Conservation (phyloP, 2,329 filamentous ascomycete species). For the Myrmaecium sp. region DNA sequence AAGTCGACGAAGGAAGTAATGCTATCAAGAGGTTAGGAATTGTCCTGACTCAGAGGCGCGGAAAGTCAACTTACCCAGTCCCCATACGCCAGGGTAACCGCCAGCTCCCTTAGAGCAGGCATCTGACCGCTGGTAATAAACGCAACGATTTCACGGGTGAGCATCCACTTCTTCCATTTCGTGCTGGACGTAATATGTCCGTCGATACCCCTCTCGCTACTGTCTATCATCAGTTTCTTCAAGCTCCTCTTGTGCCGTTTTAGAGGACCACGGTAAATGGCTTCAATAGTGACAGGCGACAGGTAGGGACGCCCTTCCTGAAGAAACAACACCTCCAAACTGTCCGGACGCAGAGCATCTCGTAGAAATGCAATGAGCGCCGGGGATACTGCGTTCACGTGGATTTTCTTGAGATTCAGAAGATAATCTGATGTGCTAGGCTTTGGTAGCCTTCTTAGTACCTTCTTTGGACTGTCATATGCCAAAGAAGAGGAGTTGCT, state of each 20-base stretch:
- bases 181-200: slow-evolving; percentile 20
- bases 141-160: slow-evolving; percentile 49
- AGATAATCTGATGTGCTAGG: slow-evolving; percentile 20
- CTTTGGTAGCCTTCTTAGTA: slow-evolving; percentile 10
- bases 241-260: slow-evolving; percentile 55
- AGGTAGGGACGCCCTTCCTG: slow-evolving; percentile 44
- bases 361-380: slow-evolving; percentile 58
- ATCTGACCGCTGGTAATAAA: slow-evolving; percentile 67
- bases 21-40: slow-evolving; percentile 29
- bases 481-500: neutral
- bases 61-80: slow-evolving; percentile 49
- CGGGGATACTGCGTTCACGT: slow-evolving; percentile 55
- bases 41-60: slow-evolving; percentile 3
- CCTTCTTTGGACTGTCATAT: neutral
- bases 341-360: slow-evolving; percentile 61
- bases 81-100: slow-evolving; percentile 54
- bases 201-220: slow-evolving; percentile 37
- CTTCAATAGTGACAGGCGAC: slow-evolving; percentile 47
- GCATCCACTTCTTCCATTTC: slow-evolving; percentile 53
- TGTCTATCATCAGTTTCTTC: slow-evolving; percentile 58
- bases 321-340: slow-evolving; percentile 61
- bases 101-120: slow-evolving; percentile 52
- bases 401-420: slow-evolving; percentile 54
- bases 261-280: slow-evolving; percentile 54
- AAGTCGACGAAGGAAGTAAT: slow-evolving; percentile 61